Base-by-base conservation (phyloP, 1,284 basidiomycete species). In the Pulveroboletus ridleyi region DNA sequence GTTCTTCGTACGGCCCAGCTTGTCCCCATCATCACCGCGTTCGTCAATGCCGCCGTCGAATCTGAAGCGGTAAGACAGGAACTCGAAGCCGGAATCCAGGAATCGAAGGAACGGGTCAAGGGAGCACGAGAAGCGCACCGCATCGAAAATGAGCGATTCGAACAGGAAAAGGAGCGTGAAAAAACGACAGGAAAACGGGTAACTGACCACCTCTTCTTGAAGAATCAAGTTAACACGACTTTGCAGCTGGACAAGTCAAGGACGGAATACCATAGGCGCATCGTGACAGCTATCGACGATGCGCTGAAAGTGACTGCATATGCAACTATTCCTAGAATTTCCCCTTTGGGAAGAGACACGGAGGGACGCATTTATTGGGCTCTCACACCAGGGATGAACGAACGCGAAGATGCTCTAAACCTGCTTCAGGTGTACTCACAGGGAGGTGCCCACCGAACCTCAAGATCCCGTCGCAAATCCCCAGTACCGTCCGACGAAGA, bases 1-100 rank as follows among this genome's bases (percentile, higher is more conserved):
- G 77, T 90, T 58, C 76, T 80, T 10, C 78, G 81, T 57, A 81
- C 90, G 0, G 81, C 82, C 5, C 91, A 93, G 70, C 80, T 93
- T 67, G 77, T 93, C 20, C 90, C 90, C 35, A 81, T 90, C 23
- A 71, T 93, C 46, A 68, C 81, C 5, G 82, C 84, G 3, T 78
- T 94, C n/a, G 81, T 89, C 22, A 81, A 89, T 56, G 76, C 77
- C 11, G 81, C 80, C 1, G 69, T 87, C 14, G 74, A 81, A 50
- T 82, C 87, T 10, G 75, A 80, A 46, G 71, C 72, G 13, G 76
- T 89, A n/a, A 83, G 84, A 18, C 81, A 83, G 39, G 88, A 87
- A 64, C 75, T 92, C 33, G 90, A 90, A 11, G 77, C 78, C 9
- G 87, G 86, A 6, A 64, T 76, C 0, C 80, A 82, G 66, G 83